Evolutionary conservation across 805 yeast species (phyloP).

Genomic region (Candida nonsorbophila): DNA sequence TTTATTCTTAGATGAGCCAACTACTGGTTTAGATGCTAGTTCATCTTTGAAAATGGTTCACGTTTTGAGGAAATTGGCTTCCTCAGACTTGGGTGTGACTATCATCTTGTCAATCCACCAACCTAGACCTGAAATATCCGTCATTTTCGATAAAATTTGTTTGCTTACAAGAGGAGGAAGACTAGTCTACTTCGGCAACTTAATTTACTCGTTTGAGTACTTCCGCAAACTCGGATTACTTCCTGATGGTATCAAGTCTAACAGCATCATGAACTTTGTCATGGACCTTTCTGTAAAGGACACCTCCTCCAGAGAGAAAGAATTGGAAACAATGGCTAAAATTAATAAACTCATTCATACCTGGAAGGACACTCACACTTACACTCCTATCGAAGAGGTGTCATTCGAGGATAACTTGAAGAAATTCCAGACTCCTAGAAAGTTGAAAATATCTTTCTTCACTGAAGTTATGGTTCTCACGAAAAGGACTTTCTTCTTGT

Average conservation of each 20-base stretch:
- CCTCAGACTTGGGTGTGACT: conserved; percentile 56
- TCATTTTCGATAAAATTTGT: conserved; percentile 61
- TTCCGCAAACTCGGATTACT: conserved; percentile 30
- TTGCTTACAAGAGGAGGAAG: conserved; percentile 59
- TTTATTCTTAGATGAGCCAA: conserved; percentile 80
- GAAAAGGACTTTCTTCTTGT: conserved; percentile 24
- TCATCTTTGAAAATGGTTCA: conserved; percentile 63
- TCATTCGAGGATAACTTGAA: conserved; percentile 6
- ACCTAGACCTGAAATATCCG: conserved; percentile 73
- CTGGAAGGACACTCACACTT: conserved; percentile 24
- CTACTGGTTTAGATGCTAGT: conserved; percentile 80
- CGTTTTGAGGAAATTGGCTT: conserved; percentile 47
- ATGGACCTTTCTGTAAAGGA: conserved; percentile 35
- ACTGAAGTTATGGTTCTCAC: conserved; percentile 28
- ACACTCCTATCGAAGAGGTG: conserved; percentile 13
- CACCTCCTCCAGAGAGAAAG: conserved; percentile 19
- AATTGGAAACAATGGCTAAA: conserved; percentile 15
- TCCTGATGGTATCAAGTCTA: conserved; percentile 1
- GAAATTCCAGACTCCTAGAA: conserved; percentile 8
- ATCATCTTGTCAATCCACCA: conserved; percentile 77
- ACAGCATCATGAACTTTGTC: conserved; percentile 22
- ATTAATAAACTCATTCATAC: conserved; percentile 17
- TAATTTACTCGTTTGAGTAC: conserved; percentile 40
- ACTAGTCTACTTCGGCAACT: conserved; percentile 40
- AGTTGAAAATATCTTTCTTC: conserved; percentile 16